These are phyloP conservation scores for Candida frijolesensis DNA, from an alignment of 1,139 yeast genomes.

Conservation along the genomic window DNA sequence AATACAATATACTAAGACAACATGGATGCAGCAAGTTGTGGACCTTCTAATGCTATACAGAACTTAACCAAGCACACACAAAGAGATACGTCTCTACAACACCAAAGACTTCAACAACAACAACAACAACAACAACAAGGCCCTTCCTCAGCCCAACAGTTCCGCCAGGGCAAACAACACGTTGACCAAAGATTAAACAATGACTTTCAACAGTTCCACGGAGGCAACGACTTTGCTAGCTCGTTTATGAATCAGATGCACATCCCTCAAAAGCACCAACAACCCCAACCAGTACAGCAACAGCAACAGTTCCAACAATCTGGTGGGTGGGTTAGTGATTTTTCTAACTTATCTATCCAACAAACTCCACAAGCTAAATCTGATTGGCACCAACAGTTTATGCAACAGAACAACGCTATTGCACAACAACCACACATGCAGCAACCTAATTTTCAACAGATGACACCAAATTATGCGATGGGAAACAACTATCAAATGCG, in stretches of 20 bases:
- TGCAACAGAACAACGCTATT: conserved; percentile 8
- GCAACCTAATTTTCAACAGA: conserved; percentile 11
- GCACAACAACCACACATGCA: conserved; percentile 5
- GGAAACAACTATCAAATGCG: conserved; percentile 8
- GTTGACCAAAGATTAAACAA: conserved; percentile 34
- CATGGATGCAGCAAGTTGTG: conserved; percentile 42
- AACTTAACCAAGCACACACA: conserved; percentile 36
- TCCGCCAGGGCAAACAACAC: conserved; percentile 14
- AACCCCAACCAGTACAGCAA: conserved; percentile 4
- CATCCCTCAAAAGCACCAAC: conserved; percentile 16
- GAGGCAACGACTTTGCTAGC: conserved; percentile 22
- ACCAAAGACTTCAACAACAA: conserved; percentile 21
- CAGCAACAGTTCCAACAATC: conserved; percentile 14
- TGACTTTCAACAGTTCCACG: conserved; percentile 37
- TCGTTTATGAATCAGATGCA: conserved; percentile 23
- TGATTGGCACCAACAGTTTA: conserved; percentile 10
- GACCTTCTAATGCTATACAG: conserved; percentile 40
- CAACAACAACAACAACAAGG: conserved; percentile 12
- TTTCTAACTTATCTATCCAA: conserved; percentile 28
- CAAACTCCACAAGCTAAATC: conserved; percentile 9
- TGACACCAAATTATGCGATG: conserved; percentile 14
- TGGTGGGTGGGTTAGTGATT: conserved; percentile 37
- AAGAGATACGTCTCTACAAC: conserved; percentile 35
- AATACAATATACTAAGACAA: neutral
- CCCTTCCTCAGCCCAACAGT: conserved; percentile 11